phyloP scores from a whole-genome alignment of 1,139 yeast species.

The Kluyveromyces sp. region DNA sequence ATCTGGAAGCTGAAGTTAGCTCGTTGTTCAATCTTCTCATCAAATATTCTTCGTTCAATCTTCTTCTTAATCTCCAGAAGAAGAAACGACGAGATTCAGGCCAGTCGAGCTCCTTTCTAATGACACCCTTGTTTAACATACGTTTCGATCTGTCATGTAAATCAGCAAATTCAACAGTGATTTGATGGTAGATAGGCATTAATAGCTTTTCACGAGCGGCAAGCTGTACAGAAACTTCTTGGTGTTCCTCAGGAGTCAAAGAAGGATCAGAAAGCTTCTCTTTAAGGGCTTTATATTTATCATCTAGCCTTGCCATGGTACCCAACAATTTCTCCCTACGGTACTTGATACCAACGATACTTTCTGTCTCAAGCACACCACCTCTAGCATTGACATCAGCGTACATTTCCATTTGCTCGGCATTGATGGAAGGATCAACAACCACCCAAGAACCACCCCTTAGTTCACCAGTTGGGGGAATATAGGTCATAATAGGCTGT shows the following conservation, averaged over 20 bases:
- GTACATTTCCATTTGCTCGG: slow-evolving; percentile 98
- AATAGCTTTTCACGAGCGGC: slow-evolving; percentile 72
- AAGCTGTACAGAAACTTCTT: slow-evolving; percentile 57
- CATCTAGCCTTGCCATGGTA: slow-evolving; percentile 87
- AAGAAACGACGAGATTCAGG: slow-evolving; percentile 83
- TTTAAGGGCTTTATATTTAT: slow-evolving; percentile 62
- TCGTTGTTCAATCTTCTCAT: slow-evolving; percentile 67
- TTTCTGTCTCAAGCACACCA: slow-evolving; percentile 98
- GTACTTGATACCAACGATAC: slow-evolving; percentile 97
- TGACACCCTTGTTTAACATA: slow-evolving; percentile 92
- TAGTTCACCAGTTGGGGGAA: slow-evolving; percentile 96
- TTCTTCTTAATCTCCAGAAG: slow-evolving; percentile 98
- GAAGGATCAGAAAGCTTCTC: slow-evolving; percentile 47
- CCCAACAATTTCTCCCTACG: slow-evolving; percentile 84
- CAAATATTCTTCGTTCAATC: slow-evolving; percentile 87
- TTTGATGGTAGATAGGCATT: slow-evolving; percentile 84
- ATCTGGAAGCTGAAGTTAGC: slow-evolving; percentile 53
- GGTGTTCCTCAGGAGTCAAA: slow-evolving; percentile 56
- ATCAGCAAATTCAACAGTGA: slow-evolving; percentile 94
- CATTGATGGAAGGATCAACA: slow-evolving; percentile 94
- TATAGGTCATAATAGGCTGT: slow-evolving; percentile 93
- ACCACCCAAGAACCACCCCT: slow-evolving; percentile 99
- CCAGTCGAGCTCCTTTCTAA: slow-evolving; percentile 83
- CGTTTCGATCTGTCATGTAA: slow-evolving; percentile 96
- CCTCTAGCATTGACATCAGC: slow-evolving; percentile 96